These are phyloP conservation scores for Dryadomyces quercus-mongolicae DNA, from an alignment of 2,329 filamentous ascomycete genomes.

Conservation along the genomic window DNA sequence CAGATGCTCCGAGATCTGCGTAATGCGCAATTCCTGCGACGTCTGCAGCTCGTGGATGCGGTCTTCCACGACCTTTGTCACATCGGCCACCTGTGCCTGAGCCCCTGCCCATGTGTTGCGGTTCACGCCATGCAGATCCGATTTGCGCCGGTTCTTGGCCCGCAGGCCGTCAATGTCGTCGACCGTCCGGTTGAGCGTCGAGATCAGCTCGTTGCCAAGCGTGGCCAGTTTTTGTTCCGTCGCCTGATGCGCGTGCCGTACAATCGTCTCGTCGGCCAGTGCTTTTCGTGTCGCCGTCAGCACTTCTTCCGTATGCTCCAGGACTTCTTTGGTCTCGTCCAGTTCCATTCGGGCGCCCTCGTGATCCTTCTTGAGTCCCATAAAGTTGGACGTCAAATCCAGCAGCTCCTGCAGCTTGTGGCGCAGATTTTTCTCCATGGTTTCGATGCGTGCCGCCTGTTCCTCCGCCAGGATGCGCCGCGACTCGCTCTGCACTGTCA, in stretches of 20 bases:
- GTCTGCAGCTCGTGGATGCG: constrained; percentile 60
- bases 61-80: constrained; percentile 65
- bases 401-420: constrained; percentile 94
- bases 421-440: constrained; percentile 77
- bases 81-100: constrained; percentile 60
- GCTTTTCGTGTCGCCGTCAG: constrained; percentile 63
- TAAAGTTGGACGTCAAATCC: constrained; percentile 73
- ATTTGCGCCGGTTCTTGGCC: constrained; percentile 76
- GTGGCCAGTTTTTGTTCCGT: constrained; percentile 68
- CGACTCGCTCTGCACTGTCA: constrained; percentile 86
- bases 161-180: constrained; percentile 70
- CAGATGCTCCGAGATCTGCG: constrained; percentile 58
- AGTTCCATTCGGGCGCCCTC: constrained; percentile 62
- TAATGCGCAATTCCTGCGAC: constrained; percentile 61
- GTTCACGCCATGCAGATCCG: constrained; percentile 71
- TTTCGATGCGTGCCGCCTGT: constrained; percentile 82
- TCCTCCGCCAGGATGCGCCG: constrained; percentile 84
- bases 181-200: constrained; percentile 66
- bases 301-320: constrained; percentile 81
- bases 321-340: constrained; percentile 66
- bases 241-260: constrained; percentile 73
- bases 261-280: constrained; percentile 64
- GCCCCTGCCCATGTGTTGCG: constrained; percentile 66
- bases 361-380: constrained; percentile 78
- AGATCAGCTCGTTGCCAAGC: constrained; percentile 65